Evolutionary conservation across 208 protist species (phyloP).

Genomic region (Vickermania ingenoplastis): DNA sequence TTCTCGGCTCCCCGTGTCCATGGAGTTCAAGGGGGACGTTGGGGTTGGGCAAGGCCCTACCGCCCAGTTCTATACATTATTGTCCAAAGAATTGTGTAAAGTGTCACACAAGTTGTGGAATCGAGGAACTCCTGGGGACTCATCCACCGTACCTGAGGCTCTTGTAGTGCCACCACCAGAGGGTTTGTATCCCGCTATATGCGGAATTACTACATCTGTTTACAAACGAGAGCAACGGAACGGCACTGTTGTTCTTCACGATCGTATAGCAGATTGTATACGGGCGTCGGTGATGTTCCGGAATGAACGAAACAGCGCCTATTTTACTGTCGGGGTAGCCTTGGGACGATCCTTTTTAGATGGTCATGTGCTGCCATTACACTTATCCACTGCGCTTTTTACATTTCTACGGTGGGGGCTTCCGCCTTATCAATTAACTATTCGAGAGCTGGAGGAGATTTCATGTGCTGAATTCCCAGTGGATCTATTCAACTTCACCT

Average conservation of each 20-base stretch:
- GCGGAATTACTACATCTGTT: background rate
- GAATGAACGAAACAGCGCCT: conserved; percentile 26
- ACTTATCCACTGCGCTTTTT: conserved; percentile 51
- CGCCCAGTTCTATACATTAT: conserved; percentile 82
- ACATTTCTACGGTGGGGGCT: conserved; percentile 48
- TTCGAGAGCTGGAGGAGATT: conserved; percentile 9
- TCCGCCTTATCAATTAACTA: conserved; percentile 21
- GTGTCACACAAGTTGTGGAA: conserved; percentile 38
- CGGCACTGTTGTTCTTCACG: conserved; percentile 10
- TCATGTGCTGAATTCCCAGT: conserved; percentile 32
- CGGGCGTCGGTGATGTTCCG: conserved; percentile 41
- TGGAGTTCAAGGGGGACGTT: conserved; percentile 85
- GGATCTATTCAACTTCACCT: conserved; percentile 50
- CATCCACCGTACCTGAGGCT: background rate
- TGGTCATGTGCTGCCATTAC: conserved; percentile 64
- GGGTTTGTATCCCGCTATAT: conserved; percentile 13
- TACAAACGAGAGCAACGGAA: conserved; percentile 6
- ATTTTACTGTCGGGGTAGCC: conserved; percentile 66
- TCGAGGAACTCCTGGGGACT: background rate
- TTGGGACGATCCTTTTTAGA: conserved; percentile 75
- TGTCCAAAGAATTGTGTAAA: conserved; percentile 49
- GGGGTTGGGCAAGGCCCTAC: conserved; percentile 85
- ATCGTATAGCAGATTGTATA: conserved; percentile 10
- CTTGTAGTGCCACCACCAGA: conserved; percentile 17
- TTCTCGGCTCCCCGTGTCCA: conserved; percentile 58